These are phyloP conservation scores for Chaetoceros tenuissimus DNA, from an alignment of 108 stramenopile genomes.

Conservation along the genomic window DNA sequence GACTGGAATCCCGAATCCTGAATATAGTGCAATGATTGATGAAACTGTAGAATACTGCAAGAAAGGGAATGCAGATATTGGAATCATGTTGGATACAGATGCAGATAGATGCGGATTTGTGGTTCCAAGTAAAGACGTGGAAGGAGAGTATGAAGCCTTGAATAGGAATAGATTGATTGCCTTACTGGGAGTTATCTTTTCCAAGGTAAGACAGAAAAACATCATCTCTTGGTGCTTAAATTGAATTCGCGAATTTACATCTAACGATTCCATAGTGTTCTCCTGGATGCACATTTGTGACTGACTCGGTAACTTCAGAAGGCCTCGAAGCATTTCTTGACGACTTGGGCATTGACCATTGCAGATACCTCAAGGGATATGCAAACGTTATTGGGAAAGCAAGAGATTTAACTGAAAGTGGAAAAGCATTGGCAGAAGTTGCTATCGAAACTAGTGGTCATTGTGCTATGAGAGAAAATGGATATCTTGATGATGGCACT, in stretches of 20 bases:
- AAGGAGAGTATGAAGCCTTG: conserved; percentile 43
- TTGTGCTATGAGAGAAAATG: conserved; percentile 70
- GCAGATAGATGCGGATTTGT: conserved; percentile 81
- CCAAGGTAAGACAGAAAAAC: too few species aligned
- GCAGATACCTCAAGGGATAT: conserved; percentile 73
- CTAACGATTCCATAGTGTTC: conserved; percentile 21
- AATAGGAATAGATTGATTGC: conserved; percentile 81
- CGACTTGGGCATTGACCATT: conserved; percentile 47
- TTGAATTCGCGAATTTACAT: too few species aligned
- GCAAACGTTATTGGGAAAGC: conserved; percentile 82
- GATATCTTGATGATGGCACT: conserved; percentile 80
- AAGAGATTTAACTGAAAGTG: conserved; percentile 47
- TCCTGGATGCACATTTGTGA: conserved; percentile 69
- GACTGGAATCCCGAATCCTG: conserved; percentile 77
- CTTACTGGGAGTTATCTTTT: conserved; percentile 60
- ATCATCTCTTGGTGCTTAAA: too few species aligned
- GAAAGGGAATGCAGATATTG: conserved; percentile 57
- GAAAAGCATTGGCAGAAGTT: conserved; percentile 49
- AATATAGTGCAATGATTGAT: conserved; percentile 51
- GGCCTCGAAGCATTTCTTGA: conserved; percentile 56
- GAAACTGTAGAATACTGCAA: conserved; percentile 52
- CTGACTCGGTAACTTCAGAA: conserved; percentile 70
- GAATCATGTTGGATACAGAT: conserved; percentile 83
- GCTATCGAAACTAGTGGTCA: conserved; percentile 88
- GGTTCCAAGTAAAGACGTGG: conserved; percentile 16